These are phyloP conservation scores for Microsporum audouinii DNA, from an alignment of 2,329 filamentous ascomycete genomes.

Conservation along the genomic window DNA sequence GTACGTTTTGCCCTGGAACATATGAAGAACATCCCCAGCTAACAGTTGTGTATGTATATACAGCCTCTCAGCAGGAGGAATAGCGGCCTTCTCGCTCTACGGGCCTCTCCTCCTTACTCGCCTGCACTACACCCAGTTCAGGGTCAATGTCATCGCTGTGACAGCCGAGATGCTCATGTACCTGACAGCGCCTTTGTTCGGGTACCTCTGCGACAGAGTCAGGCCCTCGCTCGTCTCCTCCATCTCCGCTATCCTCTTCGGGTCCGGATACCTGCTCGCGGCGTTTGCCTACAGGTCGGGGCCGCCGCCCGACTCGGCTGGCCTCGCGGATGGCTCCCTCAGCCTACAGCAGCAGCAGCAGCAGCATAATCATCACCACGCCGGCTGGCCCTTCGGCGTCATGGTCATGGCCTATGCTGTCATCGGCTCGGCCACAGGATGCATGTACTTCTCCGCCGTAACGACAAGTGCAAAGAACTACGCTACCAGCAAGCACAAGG, in stretches of 20 bases:
- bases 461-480: slow-evolving; percentile 98
- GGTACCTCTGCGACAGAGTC: slow-evolving; percentile 81
- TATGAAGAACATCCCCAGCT: slow-evolving; percentile 7
- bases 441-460: slow-evolving; percentile 83
- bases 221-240: slow-evolving; percentile 68
- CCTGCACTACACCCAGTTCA: slow-evolving; percentile 77
- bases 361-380: no score
- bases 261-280: slow-evolving; percentile 69
- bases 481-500: slow-evolving; percentile 74
- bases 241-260: slow-evolving; percentile 62
- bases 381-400: slow-evolving; percentile 59
- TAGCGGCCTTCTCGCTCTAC: slow-evolving; percentile 89
- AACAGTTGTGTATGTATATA: not conserved
- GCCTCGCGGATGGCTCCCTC: slow-evolving; percentile 12
- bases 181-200: slow-evolving; percentile 77
- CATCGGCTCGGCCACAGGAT: slow-evolving; percentile 72
- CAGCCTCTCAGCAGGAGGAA: slow-evolving; percentile 72
- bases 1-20: slow-evolving; percentile 22
- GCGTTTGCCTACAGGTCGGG: slow-evolving; percentile 62
- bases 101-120: slow-evolving; percentile 78
- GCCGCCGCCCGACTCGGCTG: slow-evolving; percentile 41
- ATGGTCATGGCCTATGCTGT: slow-evolving; percentile 79
- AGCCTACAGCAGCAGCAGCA: no score
- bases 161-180: slow-evolving; percentile 82
- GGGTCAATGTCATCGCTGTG: slow-evolving; percentile 83